Conservation (phyloP, 2,329 filamentous ascomycete genomes). For the Pseudodiploospora longispora region DNA sequence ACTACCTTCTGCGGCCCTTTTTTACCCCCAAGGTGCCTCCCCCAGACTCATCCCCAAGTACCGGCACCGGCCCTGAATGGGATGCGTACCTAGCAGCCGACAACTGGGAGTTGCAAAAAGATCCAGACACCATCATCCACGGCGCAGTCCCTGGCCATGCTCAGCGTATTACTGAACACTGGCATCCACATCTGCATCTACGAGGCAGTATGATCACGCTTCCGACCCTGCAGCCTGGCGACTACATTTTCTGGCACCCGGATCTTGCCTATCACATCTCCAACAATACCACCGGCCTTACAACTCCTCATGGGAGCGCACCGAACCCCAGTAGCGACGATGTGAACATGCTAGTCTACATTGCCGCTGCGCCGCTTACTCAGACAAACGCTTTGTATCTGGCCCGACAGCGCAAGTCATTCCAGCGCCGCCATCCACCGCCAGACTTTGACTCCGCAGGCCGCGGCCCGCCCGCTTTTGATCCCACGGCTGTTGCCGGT, state of each 20-base stretch:
- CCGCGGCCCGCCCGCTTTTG: no score
- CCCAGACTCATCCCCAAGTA: slow-evolving; percentile 29
- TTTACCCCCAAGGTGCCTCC: slow-evolving; percentile 38
- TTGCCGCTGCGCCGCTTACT: slow-evolving; percentile 47
- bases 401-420: slow-evolving; percentile 49
- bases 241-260: slow-evolving; percentile 53
- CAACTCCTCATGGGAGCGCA: no score
- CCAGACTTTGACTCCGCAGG: no score
- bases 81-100: no score
- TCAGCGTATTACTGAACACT: slow-evolving; percentile 16
- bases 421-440: slow-evolving; percentile 42
- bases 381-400: slow-evolving; percentile 48
- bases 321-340: no score
- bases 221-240: slow-evolving; percentile 44
- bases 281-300: no score
- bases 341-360: slow-evolving; percentile 24
- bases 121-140: no score
- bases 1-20: slow-evolving; percentile 59
- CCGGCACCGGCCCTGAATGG: no score
- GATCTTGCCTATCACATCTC: slow-evolving; percentile 38
- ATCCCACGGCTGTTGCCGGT: slow-evolving; percentile 20
- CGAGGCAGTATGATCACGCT: slow-evolving; percentile 39
- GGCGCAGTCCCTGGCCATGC: no score
- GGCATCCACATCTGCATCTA: slow-evolving; percentile 40
- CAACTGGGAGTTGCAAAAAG: no score